Base-by-base conservation (phyloP, 768 basidiomycete genomes). In the Phylloporus arenicola region DNA sequence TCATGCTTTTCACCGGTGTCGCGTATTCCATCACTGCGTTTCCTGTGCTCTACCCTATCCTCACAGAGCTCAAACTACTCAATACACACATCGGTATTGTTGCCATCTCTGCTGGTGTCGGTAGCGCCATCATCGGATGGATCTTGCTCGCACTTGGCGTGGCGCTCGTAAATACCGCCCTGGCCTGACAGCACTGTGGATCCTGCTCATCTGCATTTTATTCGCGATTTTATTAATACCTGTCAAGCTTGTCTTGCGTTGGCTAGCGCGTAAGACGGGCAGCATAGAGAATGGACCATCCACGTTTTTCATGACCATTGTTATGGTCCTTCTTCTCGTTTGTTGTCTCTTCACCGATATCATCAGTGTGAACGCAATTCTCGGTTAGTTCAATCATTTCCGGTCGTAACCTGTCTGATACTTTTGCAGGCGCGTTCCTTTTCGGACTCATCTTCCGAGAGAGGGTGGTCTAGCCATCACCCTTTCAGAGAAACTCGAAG, bases 261-360 rank as follows among this genome's bases (percentile, higher is more conserved):
- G 84, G 85, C 67, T 93, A 12, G 91, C 88, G 1, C 73, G 77
- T 37, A 75, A 76, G 49, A 92, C 90, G 0, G 91, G 92, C 0
- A 89, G 88, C 27, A 81, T 71, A 27, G 85, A 92, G 54, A 84
- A 81, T 43, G 88, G 88, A 0, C 94, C 94, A 0, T 84, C 90
- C 0, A 83, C 92, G 52, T 79, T 86, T 56, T 92, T 93, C 69
- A 93, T 96, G 88, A 91, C 89, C 0, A 65, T 80, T 1, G 84
- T 83, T n/a, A 84, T 95, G 49, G 67, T 95, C 11, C 66, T 90
- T 9, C 71, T 92, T 16, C 93, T 97, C 68, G 83, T 79, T 0
- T 88, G 84, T 6, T 89, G 92, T 0, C 97, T 94, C 69, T 86
- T 97, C 64, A 96, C 92, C 1, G 93, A 95, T 60, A 75, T 88